Conservation (phyloP, 139 green algal species). For the Tetraselmis chui region DNA sequence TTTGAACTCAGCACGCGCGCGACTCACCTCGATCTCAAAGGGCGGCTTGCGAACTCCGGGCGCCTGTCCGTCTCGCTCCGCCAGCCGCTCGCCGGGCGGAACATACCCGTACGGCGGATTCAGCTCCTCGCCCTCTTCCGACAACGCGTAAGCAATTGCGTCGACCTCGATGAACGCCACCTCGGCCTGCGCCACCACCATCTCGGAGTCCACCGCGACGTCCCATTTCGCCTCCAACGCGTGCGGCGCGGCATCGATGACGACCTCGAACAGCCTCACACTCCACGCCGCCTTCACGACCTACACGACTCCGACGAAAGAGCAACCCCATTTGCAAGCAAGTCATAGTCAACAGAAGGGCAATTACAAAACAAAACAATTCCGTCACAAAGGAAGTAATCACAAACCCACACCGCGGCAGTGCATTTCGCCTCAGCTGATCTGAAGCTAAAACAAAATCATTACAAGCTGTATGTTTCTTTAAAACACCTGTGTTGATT, state of each 20-base stretch:
- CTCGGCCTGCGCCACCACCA: constrained; percentile 18
- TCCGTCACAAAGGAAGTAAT: too few species aligned
- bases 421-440: too few species aligned
- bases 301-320: background rate
- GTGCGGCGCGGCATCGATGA: constrained; percentile 30
- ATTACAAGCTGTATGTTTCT: too few species aligned
- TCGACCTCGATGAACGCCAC: constrained; percentile 1
- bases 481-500: too few species aligned
- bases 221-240: constrained; percentile 15
- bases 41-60: background rate
- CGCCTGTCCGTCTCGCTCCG: background rate
- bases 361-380: too few species aligned
- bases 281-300: background rate
- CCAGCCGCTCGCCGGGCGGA: background rate
- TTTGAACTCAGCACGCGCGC: too few species aligned
- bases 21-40: background rate
- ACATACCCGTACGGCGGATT: background rate
- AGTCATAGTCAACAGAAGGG: too few species aligned
- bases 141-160: background rate
- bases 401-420: too few species aligned
- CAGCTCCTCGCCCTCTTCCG: background rate
- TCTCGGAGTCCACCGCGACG: constrained; percentile 33
- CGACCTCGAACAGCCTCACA: constrained; percentile 23
- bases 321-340: too few species aligned
- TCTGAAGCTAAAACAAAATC: too few species aligned